Base-by-base conservation (phyloP, 2,329 filamentous ascomycete species). In the Neurospora crassa region DNA sequence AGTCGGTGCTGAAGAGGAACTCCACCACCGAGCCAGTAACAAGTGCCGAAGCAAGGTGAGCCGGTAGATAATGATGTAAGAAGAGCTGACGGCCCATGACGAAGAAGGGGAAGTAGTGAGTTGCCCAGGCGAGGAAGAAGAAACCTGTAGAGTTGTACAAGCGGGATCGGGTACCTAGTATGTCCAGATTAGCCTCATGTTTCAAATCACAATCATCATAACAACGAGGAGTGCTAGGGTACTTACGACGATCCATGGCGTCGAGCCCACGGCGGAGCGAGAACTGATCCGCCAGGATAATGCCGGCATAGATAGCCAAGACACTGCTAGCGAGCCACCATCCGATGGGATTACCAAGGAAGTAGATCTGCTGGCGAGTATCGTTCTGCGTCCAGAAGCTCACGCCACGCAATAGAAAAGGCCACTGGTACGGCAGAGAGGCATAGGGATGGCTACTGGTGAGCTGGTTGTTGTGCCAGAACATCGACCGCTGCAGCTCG, bases 331-430 rank as follows among this genome's bases (percentile, higher is more conserved):
- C 90, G 74, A 99, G 87, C 96, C 96, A 99, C 94, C 96, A 99
- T 72, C 95, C 96, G 74, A 98, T 82, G 0, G 96, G 96, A 83
- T 99, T 99, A 71, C 96, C 96, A 40, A 99, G 85, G 86, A 99
- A 99, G 84, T 99, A 99, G 75, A 99, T 99, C 81, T 99, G 96
- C 83, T 97, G 90, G 73, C 93, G 90, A 11, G 95, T 97, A 71
- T 96, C 93, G 80, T 93, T 94, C 80, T 98, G 92, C 10, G 96
- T 99, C 96, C 96, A 99, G 90, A 99, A 99, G 82, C 94, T 97
- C 76, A 99, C 95, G 82, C 96, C 96, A 40, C 96, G 91, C 71
- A 99, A 89, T 79, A 99, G 87, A 88, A 99, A 98, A 1, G 96
- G 96, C 96, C 96, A 99, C 79, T 97, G 93, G 83, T 96, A 96